phyloP scores from a whole-genome alignment of 1,139 yeast species.

The Eremothecium sinecaudum region DNA sequence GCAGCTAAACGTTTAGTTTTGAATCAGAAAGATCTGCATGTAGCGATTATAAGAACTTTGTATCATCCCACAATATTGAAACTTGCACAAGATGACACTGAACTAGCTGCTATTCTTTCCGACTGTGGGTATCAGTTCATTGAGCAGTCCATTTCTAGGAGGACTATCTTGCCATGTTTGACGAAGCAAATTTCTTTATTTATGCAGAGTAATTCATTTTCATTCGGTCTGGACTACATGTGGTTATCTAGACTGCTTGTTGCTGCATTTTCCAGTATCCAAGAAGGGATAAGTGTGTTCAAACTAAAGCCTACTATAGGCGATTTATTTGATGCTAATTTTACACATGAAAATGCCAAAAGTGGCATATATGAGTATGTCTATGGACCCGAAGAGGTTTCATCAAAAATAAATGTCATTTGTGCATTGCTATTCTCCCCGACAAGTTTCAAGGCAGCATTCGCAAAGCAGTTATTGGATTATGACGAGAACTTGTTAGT shows the following conservation, averaged over 20 bases:
- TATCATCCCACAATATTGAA: constrained; percentile 32
- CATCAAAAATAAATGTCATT: constrained; percentile 44
- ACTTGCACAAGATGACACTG: constrained; percentile 24
- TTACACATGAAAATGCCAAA: constrained; percentile 13
- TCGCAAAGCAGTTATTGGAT: constrained; percentile 38
- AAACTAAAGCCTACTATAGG: constrained; percentile 52
- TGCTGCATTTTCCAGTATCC: constrained; percentile 40
- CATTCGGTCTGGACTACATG: constrained; percentile 24
- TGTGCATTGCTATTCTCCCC: constrained; percentile 37
- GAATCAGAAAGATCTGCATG: constrained; percentile 56
- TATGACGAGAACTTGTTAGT: constrained; percentile 37
- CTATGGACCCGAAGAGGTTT: constrained; percentile 55
- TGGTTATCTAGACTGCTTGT: constrained; percentile 54
- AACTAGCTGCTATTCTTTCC: constrained; percentile 29
- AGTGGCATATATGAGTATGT: constrained; percentile 38
- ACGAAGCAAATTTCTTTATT: constrained; percentile 32
- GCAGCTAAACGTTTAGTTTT: constrained; percentile 55
- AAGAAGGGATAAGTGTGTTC: constrained; percentile 49
- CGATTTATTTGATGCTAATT: constrained; percentile 36
- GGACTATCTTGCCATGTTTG: constrained; percentile 57
- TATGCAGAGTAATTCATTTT: constrained; percentile 26
- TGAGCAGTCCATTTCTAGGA: constrained; percentile 49
- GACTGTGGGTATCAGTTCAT: constrained; percentile 40
- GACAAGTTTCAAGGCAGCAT: constrained; percentile 32
- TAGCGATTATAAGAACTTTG: constrained; percentile 42